Conservation (phyloP, 176 grass and related monocot species). For the Avena eriantha region DNA sequence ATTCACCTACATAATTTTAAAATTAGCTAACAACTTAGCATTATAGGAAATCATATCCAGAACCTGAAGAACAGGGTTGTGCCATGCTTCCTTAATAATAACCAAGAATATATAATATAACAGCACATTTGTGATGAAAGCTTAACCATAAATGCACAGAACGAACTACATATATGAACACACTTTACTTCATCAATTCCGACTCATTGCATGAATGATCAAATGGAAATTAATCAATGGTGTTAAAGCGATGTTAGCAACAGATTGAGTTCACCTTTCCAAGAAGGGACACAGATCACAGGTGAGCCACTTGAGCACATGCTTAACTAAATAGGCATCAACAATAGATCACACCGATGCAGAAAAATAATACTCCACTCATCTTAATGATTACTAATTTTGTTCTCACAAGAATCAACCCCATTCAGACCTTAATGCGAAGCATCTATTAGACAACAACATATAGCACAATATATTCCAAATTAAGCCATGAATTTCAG, state of each 20-base stretch:
- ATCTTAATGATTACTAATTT: too few species aligned
- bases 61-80: background rate
- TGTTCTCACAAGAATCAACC: too few species aligned
- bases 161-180: background rate
- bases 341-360: too few species aligned
- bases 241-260: background rate
- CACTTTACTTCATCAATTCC: background rate
- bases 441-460: too few species aligned
- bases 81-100: background rate
- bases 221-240: background rate
- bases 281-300: background rate
- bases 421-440: too few species aligned
- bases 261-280: background rate
- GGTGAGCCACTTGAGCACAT: too few species aligned
- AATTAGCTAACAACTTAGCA: background rate
- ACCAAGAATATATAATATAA: background rate
- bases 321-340: background rate
- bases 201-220: background rate
- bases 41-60: background rate
- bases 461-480: too few species aligned
- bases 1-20: slow-evolving; percentile 60
- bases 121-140: background rate
- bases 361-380: too few species aligned
- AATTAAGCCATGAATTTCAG: too few species aligned
- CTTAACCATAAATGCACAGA: background rate